Base-by-base conservation (phyloP, 2,329 filamentous ascomycete species). In the Fusarium setosum region DNA sequence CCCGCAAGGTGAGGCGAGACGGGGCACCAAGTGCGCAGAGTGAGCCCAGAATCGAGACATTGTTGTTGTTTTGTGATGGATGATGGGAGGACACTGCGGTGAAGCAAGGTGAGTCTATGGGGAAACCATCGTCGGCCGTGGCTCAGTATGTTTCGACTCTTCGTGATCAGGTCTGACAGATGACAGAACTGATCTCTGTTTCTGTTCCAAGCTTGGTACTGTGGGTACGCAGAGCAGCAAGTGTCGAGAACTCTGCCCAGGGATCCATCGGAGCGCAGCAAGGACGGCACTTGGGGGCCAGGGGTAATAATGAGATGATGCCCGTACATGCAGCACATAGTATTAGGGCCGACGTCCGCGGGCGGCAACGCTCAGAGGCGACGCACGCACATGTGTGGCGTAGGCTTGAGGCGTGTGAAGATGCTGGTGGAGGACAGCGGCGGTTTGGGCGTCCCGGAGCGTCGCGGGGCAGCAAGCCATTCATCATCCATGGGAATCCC, bases 251-350 rank as follows among this genome's bases (percentile, higher is more conserved):
- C 35, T 38, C 47, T 34, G 62, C 48, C 54, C 59, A 62, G 55
- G 49, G 40, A 51, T 51, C 54, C 48, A 61, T 65, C 31, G 31
- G 48, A 56, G 40, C 37, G 31, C 31, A 60, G 51, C 41, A 41
- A 45, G 31, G 56, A 52, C 67, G 67, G 67, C 61, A 71, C 62
- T 64, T 67, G 62, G 35, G 41, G 41, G 37, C 61, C 59, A 62
- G 56, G 60, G 59, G 50, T 59, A 38, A 50, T 42, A 59, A 49
- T 59, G 56, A 51, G 50, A 59, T 59, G 54, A 47, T 41, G 17
- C 49, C 59, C 55, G 48, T 58, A 48, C 49, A 47, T 20, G 26
- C 40, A 29, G 56, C 50, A 38, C 44, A 18, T 44, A 32, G 21
- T 5, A 24, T 24, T 35, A 70, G 53, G 59, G 65, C 61, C 55